Conservation (phyloP, 1,284 basidiomycete species). For the Golubevia pallescens region DNA sequence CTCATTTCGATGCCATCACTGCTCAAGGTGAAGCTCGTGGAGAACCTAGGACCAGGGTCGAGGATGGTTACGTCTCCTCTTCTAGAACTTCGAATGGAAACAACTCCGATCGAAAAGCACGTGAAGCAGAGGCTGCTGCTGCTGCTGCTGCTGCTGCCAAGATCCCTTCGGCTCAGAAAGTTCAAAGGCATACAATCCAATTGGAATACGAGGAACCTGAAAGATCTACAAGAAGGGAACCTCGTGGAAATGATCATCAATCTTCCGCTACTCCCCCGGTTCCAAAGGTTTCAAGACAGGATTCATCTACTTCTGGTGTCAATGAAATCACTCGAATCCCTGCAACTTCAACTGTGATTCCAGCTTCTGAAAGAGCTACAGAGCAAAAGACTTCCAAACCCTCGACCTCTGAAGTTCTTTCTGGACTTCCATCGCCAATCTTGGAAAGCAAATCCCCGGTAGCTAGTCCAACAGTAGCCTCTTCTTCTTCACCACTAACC, state of each 20-base stretch:
- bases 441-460: background rate
- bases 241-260: background rate
- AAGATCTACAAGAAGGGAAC: background rate
- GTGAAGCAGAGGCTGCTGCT: conserved; percentile 7
- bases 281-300: background rate
- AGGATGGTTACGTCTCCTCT: conserved; percentile 9
- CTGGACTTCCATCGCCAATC: background rate
- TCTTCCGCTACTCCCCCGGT: background rate
- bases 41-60: conserved; percentile 33
- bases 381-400: background rate
- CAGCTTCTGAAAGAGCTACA: conserved; percentile 3
- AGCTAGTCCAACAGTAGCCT: background rate
- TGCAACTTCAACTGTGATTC: conserved; percentile 3
- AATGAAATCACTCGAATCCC: background rate
- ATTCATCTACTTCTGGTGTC: background rate
- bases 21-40: conserved; percentile 33
- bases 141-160: conserved; percentile 12
- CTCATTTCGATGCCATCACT: conserved; percentile 10
- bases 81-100: background rate
- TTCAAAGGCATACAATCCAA: conserved; percentile 55
- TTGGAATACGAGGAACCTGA: conserved; percentile 40
- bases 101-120: background rate
- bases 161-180: conserved; percentile 30
- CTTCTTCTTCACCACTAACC: background rate
- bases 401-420: background rate